A percentile compares a stretch with the other conserved stretches of the same genome.
phyloP scores from a whole-genome alignment of 768 basidiomycete genomes.

The Termitomyces sp. region DNA sequence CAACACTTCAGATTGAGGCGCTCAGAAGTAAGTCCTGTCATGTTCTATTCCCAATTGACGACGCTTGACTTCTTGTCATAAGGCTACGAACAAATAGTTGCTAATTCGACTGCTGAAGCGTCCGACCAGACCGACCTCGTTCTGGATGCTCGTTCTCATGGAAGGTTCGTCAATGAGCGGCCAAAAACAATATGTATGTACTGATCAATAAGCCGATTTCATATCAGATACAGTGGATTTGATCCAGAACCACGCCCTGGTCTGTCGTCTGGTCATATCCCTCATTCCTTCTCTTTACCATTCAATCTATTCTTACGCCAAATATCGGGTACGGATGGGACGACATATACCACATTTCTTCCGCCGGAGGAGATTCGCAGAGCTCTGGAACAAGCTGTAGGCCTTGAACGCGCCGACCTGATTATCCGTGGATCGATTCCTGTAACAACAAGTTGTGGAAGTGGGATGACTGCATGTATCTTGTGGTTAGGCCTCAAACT shows the following conservation, averaged over 20 bases:
- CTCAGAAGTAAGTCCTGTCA: conserved; percentile 46
- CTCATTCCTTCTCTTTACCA: conserved; percentile 79
- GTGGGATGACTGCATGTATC: conserved; percentile 96
- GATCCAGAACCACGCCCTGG: conserved; percentile 89
- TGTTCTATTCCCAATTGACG: not conserved
- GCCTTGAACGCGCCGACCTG: conserved; percentile 47
- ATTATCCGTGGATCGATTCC: conserved; percentile 57
- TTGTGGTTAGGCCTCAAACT: conserved; percentile 90
- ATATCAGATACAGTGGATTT: conserved; percentile 66
- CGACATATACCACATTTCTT: conserved; percentile 57
- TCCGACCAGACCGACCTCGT: conserved; percentile 59
- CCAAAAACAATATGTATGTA: not conserved
- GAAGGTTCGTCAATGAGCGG: conserved; percentile 47
- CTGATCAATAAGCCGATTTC: not conserved
- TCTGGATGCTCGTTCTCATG: conserved; percentile 83
- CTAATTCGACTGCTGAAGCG: conserved; percentile 50
- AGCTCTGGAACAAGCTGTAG: conserved; percentile 62
- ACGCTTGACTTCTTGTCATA: conserved; percentile 9
- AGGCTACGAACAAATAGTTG: conserved; percentile 82
- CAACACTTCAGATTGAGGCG: conserved; percentile 43
- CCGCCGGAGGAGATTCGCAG: conserved; percentile 52
- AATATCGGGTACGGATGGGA: conserved; percentile 32
- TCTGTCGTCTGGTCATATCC: conserved; percentile 90
- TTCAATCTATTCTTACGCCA: conserved; percentile 70
- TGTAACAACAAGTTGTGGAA: conserved; percentile 83